Evolutionary conservation across 2,329 filamentous ascomycete species (phyloP), one percentile per base, ranked within the genome.

Genomic region (Botrytis aclada): DNA sequence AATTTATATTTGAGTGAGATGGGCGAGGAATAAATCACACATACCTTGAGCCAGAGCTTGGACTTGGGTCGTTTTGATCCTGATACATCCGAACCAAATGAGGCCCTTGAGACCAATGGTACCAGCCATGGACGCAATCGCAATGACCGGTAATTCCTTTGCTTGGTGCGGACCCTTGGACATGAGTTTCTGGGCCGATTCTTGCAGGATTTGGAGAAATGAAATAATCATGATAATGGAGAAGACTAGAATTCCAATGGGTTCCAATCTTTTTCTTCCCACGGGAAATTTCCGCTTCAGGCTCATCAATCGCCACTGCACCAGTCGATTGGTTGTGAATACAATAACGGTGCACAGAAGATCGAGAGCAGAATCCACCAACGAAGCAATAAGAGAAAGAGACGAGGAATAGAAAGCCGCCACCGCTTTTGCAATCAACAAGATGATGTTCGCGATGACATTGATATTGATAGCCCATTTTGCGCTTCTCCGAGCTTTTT

Each of bases 201-300:
- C 88, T 79, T 89, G 84, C 29, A 89, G 78, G 70, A 90, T 88
- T 76, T 89, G 87, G 1, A 87, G 74, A 75, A 90, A 89, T 3
- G 87, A 88, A n/a, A 89, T 85, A 61, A 89, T 84, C 88, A 89
- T 89, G 74, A 88, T 86, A 77, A 89, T 86, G 54, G 84, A 86
- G 80, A 89, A 89, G 69, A 89, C 87, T 29, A 89, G 82, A 66
- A 89, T 89, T 0, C 88, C 88, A 7, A 89, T 80, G 0, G 88
- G 88, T 75, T 89, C 87, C 29, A 89, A 83, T 29, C 88, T 84
- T 43, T 83, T 81, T 37, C 85, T 82, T 6, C 85, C 85, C 14
- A 89, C 87, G 0, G 88, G 88, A 75, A 89, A 89, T 34, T 84
- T 85, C 73, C 83, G 83, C 69, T 84, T 83, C 16, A 89, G 81